Conservation (phyloP, 805 yeast genomes). For the Metschnikowia amazonensis region DNA sequence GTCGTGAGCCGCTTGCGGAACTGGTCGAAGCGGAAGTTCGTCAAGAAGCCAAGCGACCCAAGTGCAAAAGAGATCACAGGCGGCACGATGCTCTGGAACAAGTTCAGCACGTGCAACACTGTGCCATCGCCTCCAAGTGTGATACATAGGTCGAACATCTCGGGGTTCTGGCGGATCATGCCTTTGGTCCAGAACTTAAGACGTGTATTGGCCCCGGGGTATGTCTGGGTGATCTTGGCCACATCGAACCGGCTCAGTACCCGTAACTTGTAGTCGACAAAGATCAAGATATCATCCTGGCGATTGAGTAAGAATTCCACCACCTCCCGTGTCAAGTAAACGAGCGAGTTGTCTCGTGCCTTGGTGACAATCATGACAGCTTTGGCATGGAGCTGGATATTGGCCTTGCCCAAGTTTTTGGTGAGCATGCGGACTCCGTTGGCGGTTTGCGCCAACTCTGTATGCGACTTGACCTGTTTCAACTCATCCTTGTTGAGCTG, state of each 20-base stretch:
- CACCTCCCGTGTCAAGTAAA: conserved; percentile 71
- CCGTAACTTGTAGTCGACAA: conserved; percentile 69
- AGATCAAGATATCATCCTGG: conserved; percentile 44
- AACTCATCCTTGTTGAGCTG: conserved; percentile 40
- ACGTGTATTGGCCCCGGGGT: conserved; percentile 43
- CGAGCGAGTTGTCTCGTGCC: conserved; percentile 77
- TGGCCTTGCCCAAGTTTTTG: conserved; percentile 66
- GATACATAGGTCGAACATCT: conserved; percentile 41
- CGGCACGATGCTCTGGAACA: conserved; percentile 45
- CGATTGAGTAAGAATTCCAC: conserved; percentile 66
- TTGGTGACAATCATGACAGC: conserved; percentile 84
- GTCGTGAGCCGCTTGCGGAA: conserved; percentile 55
- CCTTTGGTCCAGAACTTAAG: conserved; percentile 69
- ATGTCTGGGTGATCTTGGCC: conserved; percentile 44
- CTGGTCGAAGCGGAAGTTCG: conserved; percentile 77
- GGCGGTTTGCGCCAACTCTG: conserved; percentile 75
- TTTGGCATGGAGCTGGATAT: conserved; percentile 63
- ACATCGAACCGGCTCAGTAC: conserved; percentile 62
- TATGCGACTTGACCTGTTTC: conserved; percentile 60
- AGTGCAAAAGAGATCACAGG: conserved; percentile 44
- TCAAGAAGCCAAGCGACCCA: conserved; percentile 47
- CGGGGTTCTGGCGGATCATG: conserved; percentile 45
- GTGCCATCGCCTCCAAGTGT: conserved; percentile 48
- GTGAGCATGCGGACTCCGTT: conserved; percentile 75
- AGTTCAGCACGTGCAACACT: conserved; percentile 39